Percentiles rank a stretch among this genome's conserved stretches.
phyloP scores from a whole-genome alignment of 1,284 basidiomycete species.

The Entoloma clypeatum region DNA sequence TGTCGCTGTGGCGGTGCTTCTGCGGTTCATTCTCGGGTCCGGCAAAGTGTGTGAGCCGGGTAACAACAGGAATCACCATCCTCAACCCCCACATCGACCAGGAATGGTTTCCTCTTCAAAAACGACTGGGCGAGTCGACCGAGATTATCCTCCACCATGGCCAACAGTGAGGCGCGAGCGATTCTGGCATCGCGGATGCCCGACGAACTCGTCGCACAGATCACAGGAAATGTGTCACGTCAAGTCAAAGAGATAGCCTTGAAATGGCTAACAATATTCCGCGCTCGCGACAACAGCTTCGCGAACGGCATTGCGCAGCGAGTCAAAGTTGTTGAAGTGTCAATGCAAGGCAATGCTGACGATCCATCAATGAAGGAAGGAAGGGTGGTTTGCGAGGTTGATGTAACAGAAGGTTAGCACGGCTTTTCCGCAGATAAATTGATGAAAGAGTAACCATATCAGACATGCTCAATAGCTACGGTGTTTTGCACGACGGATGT shows the following conservation, averaged over 20 bases:
- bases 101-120: background rate
- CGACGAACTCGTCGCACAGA: slow-evolving; percentile 18
- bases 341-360: slow-evolving; percentile 34
- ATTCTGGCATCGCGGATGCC: slow-evolving; percentile 10
- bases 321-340: slow-evolving; percentile 36
- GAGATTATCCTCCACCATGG: slow-evolving; percentile 5
- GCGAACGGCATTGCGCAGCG: slow-evolving; percentile 23
- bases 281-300: slow-evolving; percentile 30
- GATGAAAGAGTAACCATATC: background rate
- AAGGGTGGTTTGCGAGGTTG: slow-evolving; percentile 41
- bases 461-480: slow-evolving; percentile 47
- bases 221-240: slow-evolving; percentile 34
- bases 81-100: too few species aligned
- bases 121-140: background rate
- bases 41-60: too few species aligned
- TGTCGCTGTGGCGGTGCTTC: too few species aligned
- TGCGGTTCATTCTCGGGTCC: too few species aligned
- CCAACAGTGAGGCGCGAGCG: background rate
- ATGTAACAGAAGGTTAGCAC: slow-evolving; percentile 40
- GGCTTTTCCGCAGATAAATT: background rate
- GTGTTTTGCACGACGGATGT: slow-evolving; percentile 45
- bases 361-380: slow-evolving; percentile 37
- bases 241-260: slow-evolving; percentile 35
- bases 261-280: slow-evolving; percentile 34
- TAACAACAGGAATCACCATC: too few species aligned